These are phyloP conservation scores for Bruguiera sexangula DNA, from an alignment of 345 rosid species.

Conservation along the genomic window DNA sequence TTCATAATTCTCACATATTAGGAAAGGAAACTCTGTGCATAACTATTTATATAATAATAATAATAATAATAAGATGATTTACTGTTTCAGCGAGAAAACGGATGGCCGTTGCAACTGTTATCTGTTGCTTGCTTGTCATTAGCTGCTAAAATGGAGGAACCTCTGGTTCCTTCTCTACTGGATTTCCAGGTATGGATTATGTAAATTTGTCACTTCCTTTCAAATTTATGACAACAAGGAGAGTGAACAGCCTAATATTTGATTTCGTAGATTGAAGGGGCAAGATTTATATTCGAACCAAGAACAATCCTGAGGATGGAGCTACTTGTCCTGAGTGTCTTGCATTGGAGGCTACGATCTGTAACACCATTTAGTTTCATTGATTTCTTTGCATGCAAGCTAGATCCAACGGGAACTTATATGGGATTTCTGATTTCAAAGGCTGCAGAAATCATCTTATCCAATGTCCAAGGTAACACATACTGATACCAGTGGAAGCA, in stretches of 20 bases:
- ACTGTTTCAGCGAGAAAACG: slow-evolving; percentile 51
- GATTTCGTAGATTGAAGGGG: slow-evolving; percentile 57
- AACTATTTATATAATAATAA: neutral
- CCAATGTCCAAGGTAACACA: slow-evolving; percentile 68
- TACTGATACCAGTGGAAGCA: neutral
- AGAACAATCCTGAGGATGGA: slow-evolving; percentile 90
- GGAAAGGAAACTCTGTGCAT: too few relatives aligned
- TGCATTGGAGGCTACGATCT: slow-evolving; percentile 95
- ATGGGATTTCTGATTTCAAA: slow-evolving; percentile 56
- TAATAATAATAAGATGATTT: neutral
- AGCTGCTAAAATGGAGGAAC: slow-evolving; percentile 99
- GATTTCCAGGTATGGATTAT: slow-evolving; percentile 68
- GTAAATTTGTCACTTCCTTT: too few relatives aligned
- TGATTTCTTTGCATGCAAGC: slow-evolving; percentile 82
- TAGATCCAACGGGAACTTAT: slow-evolving; percentile 63
- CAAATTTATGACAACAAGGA: too few relatives aligned
- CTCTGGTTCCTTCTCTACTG: slow-evolving; percentile 73
- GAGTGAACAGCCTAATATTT: neutral
- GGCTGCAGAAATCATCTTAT: slow-evolving; percentile 71
- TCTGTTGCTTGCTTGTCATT: slow-evolving; percentile 87
- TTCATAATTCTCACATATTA: too few relatives aligned
- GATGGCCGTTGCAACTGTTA: slow-evolving; percentile 93
- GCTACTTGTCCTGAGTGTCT: slow-evolving; percentile 67
- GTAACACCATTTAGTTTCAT: slow-evolving; percentile 83
- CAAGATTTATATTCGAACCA: slow-evolving; percentile 71